These are phyloP conservation scores for Apiospora marii DNA, from an alignment of 2,329 filamentous ascomycete species.

Conservation along the genomic window DNA sequence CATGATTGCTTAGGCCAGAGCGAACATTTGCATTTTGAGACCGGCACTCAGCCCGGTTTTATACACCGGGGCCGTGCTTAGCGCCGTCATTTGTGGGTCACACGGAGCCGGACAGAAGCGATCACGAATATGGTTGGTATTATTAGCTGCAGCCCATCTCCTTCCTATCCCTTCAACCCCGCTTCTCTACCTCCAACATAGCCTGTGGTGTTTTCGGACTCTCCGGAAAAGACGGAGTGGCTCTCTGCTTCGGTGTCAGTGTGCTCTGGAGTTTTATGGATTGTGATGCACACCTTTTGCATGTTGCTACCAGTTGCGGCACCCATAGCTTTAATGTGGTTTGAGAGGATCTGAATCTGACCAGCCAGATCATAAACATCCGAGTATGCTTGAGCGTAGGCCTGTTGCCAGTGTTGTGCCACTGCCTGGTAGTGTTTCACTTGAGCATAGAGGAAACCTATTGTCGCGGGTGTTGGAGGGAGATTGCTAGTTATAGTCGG, in stretches of 20 bases:
- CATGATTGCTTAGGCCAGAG: neutral
- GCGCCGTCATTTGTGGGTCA: neutral
- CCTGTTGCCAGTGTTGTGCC: conserved; percentile 1
- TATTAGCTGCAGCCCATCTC: neutral
- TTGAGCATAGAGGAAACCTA: neutral
- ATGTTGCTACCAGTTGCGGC: neutral
- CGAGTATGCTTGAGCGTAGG: neutral
- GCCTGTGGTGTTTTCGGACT: neutral
- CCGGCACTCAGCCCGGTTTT: neutral
- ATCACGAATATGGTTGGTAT: neutral
- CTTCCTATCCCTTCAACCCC: neutral
- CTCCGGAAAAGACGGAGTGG: neutral
- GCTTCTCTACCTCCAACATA: neutral
- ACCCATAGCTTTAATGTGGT: neutral
- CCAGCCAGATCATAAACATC: neutral
- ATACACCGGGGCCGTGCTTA: neutral
- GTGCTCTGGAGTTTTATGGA: neutral
- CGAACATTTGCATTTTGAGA: neutral
- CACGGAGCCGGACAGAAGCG: neutral
- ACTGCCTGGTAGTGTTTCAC: neutral
- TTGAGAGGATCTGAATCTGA: neutral
- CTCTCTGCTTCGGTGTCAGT: neutral
- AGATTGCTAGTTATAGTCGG: neutral
- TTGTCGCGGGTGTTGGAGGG: neutral
- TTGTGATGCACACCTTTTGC: neutral